phyloP scores from a whole-genome alignment of 306 rosid genomes.

The Fagus sylvatica region DNA sequence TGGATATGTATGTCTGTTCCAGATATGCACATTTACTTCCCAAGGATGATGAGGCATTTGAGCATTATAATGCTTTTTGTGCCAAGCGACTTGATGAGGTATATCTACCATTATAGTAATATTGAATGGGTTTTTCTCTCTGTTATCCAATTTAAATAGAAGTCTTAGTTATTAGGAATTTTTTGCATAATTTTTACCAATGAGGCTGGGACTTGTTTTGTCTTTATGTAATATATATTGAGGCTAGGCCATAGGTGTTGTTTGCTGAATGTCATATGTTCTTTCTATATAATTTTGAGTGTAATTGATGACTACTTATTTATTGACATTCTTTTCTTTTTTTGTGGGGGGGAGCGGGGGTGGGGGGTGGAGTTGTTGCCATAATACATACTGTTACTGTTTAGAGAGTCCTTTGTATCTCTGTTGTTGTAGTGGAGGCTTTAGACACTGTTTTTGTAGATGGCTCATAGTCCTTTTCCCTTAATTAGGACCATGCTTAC shows the following conservation, averaged over 20 bases:
- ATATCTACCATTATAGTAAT: slow-evolving; percentile 22
- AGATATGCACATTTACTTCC: slow-evolving; percentile 94
- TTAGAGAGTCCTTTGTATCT: not conserved
- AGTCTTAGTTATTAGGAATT: not conserved
- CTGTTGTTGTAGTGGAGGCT: not conserved
- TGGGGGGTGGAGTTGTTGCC: not conserved
- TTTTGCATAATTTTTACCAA: not conserved
- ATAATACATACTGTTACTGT: not conserved
- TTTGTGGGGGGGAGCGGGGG: no score
- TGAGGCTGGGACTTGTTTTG: not conserved
- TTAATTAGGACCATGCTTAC: no score
- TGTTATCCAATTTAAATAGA: not conserved
- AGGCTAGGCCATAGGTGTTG: not conserved
- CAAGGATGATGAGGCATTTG: slow-evolving; percentile 84
- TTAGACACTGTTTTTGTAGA: not conserved
- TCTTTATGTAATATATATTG: not conserved
- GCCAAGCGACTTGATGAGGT: slow-evolving; percentile 97
- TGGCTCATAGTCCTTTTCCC: no score
- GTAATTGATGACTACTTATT: not conserved
- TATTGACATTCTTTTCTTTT: not conserved
- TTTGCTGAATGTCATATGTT: not conserved
- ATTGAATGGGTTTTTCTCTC: slow-evolving; percentile 5
- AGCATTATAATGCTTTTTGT: slow-evolving; percentile 70
- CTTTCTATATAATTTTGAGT: not conserved
- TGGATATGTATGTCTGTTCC: slow-evolving; percentile 14